Conservation (phyloP, 225 moss, liverwort and hornwort species). For the Sphagnum contortum region DNA sequence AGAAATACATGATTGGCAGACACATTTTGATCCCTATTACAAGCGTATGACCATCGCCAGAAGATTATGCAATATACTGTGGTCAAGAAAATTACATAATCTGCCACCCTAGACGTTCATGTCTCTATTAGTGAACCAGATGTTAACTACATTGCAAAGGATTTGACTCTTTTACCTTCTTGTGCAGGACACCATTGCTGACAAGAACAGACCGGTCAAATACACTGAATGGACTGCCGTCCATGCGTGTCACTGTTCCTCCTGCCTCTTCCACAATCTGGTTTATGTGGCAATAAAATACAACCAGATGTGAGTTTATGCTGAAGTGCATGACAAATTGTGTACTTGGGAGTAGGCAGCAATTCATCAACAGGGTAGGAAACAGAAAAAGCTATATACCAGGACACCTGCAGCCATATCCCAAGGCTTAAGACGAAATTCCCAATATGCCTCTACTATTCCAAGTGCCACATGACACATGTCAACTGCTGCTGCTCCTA, state of each 20-base stretch:
- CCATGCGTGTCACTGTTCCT: conserved; percentile 91
- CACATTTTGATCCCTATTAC: too few relatives aligned
- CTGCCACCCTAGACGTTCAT: too few relatives aligned
- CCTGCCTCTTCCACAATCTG: conserved; percentile 99
- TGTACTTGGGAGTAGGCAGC: too few relatives aligned
- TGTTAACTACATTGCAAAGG: too few relatives aligned
- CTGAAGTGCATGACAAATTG: too few relatives aligned
- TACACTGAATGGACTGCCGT: conserved; percentile 74
- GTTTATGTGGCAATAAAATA: not conserved
- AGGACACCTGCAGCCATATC: conserved; percentile 96
- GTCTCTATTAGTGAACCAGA: too few relatives aligned
- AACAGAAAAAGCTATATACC: conserved; percentile 21
- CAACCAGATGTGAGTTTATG: too few relatives aligned
- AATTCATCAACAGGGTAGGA: too few relatives aligned
- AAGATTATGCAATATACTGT: too few relatives aligned
- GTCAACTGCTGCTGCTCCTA: conserved; percentile 93
- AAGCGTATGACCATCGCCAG: too few relatives aligned
- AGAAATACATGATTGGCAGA: not conserved
- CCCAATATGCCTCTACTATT: conserved; percentile 85
- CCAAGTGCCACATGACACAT: conserved; percentile 97
- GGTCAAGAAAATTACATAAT: too few relatives aligned
- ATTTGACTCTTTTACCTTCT: conserved; percentile 34
- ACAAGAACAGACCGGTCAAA: conserved; percentile 87
- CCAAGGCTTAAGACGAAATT: conserved; percentile 93
- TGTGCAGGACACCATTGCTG: conserved; percentile 75